Percentiles rank a stretch among this genome's conserved stretches.
These are phyloP conservation scores for Ogataea thermomethanolica DNA, from an alignment of 805 yeast genomes.

Conservation along the genomic window DNA sequence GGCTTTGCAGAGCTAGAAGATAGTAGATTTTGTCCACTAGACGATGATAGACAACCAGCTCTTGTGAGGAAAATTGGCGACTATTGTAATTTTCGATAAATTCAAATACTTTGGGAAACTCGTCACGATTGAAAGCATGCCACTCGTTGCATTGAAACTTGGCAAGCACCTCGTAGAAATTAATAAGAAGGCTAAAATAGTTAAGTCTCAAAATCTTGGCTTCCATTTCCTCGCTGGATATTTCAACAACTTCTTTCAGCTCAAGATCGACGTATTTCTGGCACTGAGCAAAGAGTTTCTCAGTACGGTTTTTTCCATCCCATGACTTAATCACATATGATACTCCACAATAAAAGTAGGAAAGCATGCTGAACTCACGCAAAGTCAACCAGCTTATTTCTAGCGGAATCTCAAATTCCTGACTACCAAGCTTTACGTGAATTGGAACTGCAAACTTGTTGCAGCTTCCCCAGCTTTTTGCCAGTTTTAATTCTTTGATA, in stretches of 20 bases:
- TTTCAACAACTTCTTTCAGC: conserved; percentile 8
- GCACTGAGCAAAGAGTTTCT: conserved; percentile 38
- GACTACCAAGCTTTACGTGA: background rate
- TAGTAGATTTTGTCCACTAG: conserved; percentile 38
- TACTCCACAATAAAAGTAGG: conserved; percentile 43
- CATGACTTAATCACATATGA: conserved; percentile 36
- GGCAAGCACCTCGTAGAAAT: conserved; percentile 37
- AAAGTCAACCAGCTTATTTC: conserved; percentile 40
- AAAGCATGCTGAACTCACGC: conserved; percentile 39
- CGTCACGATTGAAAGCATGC: conserved; percentile 4
- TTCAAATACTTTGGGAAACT: conserved; percentile 14
- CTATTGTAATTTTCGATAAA: conserved; percentile 38
- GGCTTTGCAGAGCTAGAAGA: conserved; percentile 39
- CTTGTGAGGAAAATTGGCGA: conserved; percentile 38
- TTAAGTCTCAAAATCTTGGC: conserved; percentile 29
- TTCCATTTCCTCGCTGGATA: conserved; percentile 25
- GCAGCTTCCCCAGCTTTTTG: conserved; percentile 12
- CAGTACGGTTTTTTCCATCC: conserved; percentile 34
- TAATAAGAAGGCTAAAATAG: conserved; percentile 30
- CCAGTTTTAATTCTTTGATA: conserved; percentile 28
- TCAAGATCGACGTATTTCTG: conserved; percentile 33
- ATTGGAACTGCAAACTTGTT: conserved; percentile 11
- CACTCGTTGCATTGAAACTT: conserved; percentile 28
- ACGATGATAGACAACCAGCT: conserved; percentile 35
- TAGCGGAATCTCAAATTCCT: conserved; percentile 19